Evolutionary conservation across 352 stramenopile genomes (phyloP).

Genomic region (Globisporangium paroecandrum): DNA sequence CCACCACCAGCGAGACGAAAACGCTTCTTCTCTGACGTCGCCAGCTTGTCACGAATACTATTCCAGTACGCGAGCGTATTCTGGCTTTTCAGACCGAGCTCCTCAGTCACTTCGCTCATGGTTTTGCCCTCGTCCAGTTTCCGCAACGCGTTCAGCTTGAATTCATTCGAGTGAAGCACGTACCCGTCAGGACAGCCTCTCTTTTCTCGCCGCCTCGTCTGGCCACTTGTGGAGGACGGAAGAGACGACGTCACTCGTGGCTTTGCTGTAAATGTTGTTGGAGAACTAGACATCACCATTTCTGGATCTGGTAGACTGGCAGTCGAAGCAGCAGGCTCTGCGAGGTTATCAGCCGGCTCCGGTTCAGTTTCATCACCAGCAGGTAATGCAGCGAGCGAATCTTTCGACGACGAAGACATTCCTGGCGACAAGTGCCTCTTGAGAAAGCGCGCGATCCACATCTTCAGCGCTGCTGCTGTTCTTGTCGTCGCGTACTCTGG

Average conservation of each 20-base stretch:
- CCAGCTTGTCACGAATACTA: slow-evolving; percentile 74
- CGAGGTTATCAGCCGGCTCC: not conserved
- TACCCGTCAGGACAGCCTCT: slow-evolving; percentile 52
- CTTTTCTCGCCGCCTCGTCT: slow-evolving; percentile 37
- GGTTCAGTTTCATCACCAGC: slow-evolving; percentile 15
- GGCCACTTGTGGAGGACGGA: not conserved
- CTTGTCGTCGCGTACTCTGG: slow-evolving; percentile 56
- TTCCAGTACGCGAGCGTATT: slow-evolving; percentile 75
- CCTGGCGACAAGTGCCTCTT: slow-evolving; percentile 47
- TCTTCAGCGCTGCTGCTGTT: slow-evolving; percentile 48
- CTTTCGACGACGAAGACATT: slow-evolving; percentile 3
- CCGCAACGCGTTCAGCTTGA: slow-evolving; percentile 71
- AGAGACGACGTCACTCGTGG: not conserved
- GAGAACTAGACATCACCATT: not conserved
- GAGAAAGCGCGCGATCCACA: slow-evolving; percentile 62
- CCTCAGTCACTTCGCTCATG: slow-evolving; percentile 49
- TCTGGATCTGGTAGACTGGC: not conserved
- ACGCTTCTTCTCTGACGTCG: slow-evolving; percentile 65
- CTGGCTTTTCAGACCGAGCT: slow-evolving; percentile 66
- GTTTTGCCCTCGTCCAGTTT: slow-evolving; percentile 69
- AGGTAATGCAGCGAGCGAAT: slow-evolving; percentile 7
- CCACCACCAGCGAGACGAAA: slow-evolving; percentile 67
- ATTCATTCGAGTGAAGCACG: slow-evolving; percentile 74
- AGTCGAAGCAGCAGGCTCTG: slow-evolving; percentile 4
- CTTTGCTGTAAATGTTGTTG: not conserved